Conservation (phyloP, 1,284 basidiomycete genomes). For the Tilletia indica region DNA sequence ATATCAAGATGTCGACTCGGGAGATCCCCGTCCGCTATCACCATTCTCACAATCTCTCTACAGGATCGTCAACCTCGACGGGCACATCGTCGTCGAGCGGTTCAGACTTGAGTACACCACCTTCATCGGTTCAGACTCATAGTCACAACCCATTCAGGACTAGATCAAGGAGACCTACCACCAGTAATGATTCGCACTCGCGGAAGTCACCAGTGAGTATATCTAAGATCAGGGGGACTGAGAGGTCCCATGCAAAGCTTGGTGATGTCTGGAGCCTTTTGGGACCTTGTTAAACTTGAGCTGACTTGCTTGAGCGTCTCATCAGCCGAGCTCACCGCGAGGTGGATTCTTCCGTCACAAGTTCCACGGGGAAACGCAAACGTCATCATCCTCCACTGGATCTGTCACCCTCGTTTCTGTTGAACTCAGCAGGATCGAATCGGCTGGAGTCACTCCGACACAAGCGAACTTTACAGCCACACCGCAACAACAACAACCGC, state of each 20-base stretch:
- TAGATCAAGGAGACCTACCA: conserved; percentile 1
- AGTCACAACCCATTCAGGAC: background rate
- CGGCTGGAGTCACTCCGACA: background rate
- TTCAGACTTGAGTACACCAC: conserved; percentile 7
- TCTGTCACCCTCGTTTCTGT: conserved; percentile 6
- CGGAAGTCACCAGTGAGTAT: conserved; percentile 14
- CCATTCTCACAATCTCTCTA: background rate
- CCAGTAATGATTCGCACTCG: background rate
- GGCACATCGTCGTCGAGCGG: background rate
- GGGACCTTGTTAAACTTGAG: too few species aligned
- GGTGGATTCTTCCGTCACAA: conserved; percentile 15
- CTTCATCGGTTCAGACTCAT: conserved; percentile 4
- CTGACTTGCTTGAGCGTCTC: background rate
- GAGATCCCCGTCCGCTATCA: conserved; percentile 10
- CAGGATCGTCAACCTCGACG: background rate
- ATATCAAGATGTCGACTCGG: background rate
- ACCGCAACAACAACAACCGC: background rate
- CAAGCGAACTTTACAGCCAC: background rate
- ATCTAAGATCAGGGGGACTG: background rate
- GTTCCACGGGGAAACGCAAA: conserved; percentile 8
- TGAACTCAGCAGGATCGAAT: conserved; percentile 8
- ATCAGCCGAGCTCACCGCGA: conserved; percentile 1
- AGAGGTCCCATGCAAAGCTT: background rate
- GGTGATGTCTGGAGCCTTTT: too few species aligned
- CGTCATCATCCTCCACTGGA: background rate